A percentile compares a stretch with the other conserved stretches of the same genome.
phyloP scores from a whole-genome alignment of 1,284 basidiomycete genomes.

The Tylopilus sp. region DNA sequence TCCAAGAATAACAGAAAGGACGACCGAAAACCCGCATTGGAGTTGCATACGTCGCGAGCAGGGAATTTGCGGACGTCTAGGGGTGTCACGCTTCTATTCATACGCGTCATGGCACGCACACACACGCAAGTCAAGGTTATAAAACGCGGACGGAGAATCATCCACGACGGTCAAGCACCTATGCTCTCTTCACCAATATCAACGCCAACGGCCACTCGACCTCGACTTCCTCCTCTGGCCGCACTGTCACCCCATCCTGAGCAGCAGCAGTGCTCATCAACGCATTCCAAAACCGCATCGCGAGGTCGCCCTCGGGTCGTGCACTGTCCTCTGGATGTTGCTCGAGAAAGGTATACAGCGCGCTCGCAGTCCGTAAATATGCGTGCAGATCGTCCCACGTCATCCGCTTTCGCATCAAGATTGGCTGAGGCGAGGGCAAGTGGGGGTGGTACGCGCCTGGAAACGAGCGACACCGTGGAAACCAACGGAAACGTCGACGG shows the following conservation, averaged over 20 bases:
- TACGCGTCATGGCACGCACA: too few species aligned
- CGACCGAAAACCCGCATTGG: too few species aligned
- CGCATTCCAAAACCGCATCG: conserved; percentile 54
- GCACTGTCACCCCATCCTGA: conserved; percentile 33
- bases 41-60: too few species aligned
- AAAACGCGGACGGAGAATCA: too few species aligned
- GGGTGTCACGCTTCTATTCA: too few species aligned
- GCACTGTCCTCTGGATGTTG: conserved; percentile 56
- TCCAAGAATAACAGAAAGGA: too few species aligned
- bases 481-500: too few species aligned
- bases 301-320: conserved; percentile 55
- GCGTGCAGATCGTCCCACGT: conserved; percentile 61
- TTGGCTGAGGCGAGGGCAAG: conserved; percentile 44
- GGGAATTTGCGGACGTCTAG: too few species aligned
- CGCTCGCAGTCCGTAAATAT: conserved; percentile 72
- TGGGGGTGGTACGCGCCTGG: conserved; percentile 40
- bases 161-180: too few species aligned
- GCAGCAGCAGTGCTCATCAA: conserved; percentile 42
- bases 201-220: conserved; percentile 77
- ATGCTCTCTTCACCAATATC: conserved; percentile 48
- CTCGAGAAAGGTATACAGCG: conserved; percentile 70
- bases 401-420: conserved; percentile 62
- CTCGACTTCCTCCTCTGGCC: conserved; percentile 47
- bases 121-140: too few species aligned
- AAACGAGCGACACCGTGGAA: neutral